Conservation (phyloP, 1,284 basidiomycete genomes). For the Apiotrichum akiyoshidainum region DNA sequence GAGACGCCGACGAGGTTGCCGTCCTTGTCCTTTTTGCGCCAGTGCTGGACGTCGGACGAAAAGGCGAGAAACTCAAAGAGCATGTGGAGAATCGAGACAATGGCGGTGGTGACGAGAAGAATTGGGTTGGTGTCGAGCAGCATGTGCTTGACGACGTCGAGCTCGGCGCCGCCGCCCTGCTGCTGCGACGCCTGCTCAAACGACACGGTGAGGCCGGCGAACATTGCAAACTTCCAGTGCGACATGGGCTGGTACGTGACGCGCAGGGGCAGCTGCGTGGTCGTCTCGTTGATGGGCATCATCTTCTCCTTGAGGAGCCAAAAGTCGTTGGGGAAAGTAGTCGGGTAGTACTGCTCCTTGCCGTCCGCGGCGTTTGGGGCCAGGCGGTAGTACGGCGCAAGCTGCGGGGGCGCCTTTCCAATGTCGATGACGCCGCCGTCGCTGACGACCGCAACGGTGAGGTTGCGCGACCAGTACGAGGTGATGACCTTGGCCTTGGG, state of each 20-base stretch:
- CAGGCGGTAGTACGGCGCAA: conserved; percentile 56
- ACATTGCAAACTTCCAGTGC: conserved; percentile 71
- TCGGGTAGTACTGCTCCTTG: conserved; percentile 68
- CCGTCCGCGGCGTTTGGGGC: conserved; percentile 56
- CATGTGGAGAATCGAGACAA: conserved; percentile 82
- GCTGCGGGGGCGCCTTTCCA: conserved; percentile 61
- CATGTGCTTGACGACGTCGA: conserved; percentile 93
- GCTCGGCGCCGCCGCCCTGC: conserved; percentile 64
- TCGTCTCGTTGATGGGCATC: conserved; percentile 73
- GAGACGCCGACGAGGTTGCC: conserved; percentile 57
- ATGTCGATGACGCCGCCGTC: conserved; percentile 61
- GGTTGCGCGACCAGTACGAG: conserved; percentile 79
- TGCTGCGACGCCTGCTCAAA: conserved; percentile 72
- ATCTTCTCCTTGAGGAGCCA: conserved; percentile 79
- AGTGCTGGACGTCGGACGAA: conserved; percentile 89
- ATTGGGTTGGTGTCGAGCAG: conserved; percentile 89
- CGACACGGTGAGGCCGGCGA: conserved; percentile 70
- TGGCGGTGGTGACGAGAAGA: conserved; percentile 67
- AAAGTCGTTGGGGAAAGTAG: conserved; percentile 91
- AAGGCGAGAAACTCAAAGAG: conserved; percentile 94
- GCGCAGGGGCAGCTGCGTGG: conserved; percentile 68
- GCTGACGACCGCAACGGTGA: conserved; percentile 83
- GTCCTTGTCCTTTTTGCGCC: conserved; percentile 88
- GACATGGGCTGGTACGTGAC: conserved; percentile 81
- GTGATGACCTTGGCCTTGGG: conserved; percentile 49